Evolutionary conservation across 371 early-diverging fungal genomes (phyloP).

Genomic region (Chytridiales sp.): DNA sequence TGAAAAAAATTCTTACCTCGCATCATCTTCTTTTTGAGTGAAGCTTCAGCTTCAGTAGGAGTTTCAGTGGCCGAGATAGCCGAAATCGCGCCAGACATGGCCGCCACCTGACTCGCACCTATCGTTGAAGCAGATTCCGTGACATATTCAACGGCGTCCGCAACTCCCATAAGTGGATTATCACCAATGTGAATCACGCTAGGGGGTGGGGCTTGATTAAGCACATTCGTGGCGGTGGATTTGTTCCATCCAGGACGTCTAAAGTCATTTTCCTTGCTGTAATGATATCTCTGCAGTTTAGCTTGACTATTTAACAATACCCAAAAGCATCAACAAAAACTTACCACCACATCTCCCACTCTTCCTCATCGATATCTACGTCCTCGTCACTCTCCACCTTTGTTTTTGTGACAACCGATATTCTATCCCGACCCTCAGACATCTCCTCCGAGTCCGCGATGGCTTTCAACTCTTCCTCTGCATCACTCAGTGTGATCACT

Average conservation of each 20-base stretch:
- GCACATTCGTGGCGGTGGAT: slow-evolving; percentile 31
- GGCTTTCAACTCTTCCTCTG: neutral
- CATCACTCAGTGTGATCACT: neutral
- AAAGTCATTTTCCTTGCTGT: slow-evolving; percentile 22
- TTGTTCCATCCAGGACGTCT: slow-evolving; percentile 31
- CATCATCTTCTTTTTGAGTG: too few relatives aligned
- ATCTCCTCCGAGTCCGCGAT: neutral
- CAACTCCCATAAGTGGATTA: slow-evolving; percentile 4
- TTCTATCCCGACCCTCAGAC: neutral
- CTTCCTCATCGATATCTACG: slow-evolving; percentile 18
- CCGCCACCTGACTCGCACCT: too few relatives aligned
- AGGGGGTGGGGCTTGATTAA: slow-evolving; percentile 28
- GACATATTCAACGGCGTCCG: slow-evolving; percentile 11
- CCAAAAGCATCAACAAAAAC: slow-evolving; percentile 2
- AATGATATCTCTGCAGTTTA: neutral
- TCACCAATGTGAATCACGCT: slow-evolving; percentile 39
- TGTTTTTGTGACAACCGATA: neutral
- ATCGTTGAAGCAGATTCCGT: too few relatives aligned
- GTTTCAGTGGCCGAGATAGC: too few relatives aligned
- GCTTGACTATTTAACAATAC: neutral
- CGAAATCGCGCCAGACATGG: too few relatives aligned
- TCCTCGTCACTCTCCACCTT: neutral
- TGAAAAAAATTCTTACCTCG: too few relatives aligned
- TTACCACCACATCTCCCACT: slow-evolving; percentile 39
- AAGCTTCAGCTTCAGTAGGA: too few relatives aligned